These are phyloP conservation scores for Torulaspora franciscae DNA, from an alignment of 805 yeast species.

Conservation along the genomic window DNA sequence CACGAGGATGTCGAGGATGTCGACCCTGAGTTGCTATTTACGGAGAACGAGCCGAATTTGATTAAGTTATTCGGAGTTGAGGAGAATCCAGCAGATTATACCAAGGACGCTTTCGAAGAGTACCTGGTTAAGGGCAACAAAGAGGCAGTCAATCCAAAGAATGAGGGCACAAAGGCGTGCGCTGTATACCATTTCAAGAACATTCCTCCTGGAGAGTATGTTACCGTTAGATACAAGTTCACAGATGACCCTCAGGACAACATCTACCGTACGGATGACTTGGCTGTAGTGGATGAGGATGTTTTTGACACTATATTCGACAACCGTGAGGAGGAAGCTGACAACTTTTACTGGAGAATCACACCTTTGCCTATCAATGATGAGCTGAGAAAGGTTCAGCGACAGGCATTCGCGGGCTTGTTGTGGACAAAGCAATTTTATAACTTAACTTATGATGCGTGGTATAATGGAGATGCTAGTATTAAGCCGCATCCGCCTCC, in stretches of 20 bases:
- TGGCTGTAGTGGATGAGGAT: constrained; percentile 58
- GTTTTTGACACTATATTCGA: constrained; percentile 65
- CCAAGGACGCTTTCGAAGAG: constrained; percentile 91
- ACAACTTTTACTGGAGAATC: constrained; percentile 84
- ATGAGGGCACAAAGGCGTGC: constrained; percentile 74
- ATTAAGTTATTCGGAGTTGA: constrained; percentile 58
- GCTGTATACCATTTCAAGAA: constrained; percentile 79
- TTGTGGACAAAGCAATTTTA: constrained; percentile 92
- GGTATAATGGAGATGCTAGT: constrained; percentile 82
- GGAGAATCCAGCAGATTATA: constrained; percentile 51
- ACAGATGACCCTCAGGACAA: constrained; percentile 37
- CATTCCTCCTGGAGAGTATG: constrained; percentile 82
- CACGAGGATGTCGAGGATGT: constrained; percentile 46
- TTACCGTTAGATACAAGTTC: constrained; percentile 74
- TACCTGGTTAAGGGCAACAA: constrained; percentile 53
- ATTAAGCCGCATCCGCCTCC: constrained; percentile 72
- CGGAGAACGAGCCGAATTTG: constrained; percentile 85
- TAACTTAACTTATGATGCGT: constrained; percentile 75
- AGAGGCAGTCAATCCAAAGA: constrained; percentile 63
- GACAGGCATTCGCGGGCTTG: constrained; percentile 92
- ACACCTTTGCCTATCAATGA: constrained; percentile 81
- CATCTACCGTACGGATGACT: constrained; percentile 32
- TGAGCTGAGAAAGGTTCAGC: constrained; percentile 73
- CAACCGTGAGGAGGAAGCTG: constrained; percentile 79
- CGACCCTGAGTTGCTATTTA: constrained; percentile 71